Base-by-base conservation (phyloP, 208 protist species). In the Trypanosoma rangeli region DNA sequence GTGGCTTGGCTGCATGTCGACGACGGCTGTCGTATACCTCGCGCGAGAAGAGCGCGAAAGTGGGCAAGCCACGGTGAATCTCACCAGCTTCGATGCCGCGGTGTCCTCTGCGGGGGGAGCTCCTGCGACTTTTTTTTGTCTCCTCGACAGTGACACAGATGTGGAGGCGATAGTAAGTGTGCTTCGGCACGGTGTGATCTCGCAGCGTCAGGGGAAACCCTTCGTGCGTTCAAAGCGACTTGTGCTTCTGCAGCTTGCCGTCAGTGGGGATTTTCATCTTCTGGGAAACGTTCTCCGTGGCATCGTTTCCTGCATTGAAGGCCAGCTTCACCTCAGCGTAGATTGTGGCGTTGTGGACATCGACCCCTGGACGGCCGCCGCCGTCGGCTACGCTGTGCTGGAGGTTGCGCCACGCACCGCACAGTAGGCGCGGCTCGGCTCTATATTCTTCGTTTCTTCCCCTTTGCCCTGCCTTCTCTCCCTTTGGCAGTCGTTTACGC, bases 301-400 rank as follows among this genome's bases (percentile, higher is more conserved):
- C 42, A 63, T 70, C 42, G 58, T 31, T 49, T 15, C 12, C 18
- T 53, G 28, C 24, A 50, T 70, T 20, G 53, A 44, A 16, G 35
- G 16, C 35, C 37, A 33, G 48, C 12, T 61, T 33, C 13, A 42
- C n/a, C 33, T 68, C 18, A 8, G 42, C 55, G 62, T 92, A 7
- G 62, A 82, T 8, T 50, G 78, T 12, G 87, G 89, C 18, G 60
- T 91, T 35, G 68, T 92, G 29, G 85, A 94, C 62, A 74, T 90
- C 18, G 89, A 94, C 61, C 80, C 85, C 8, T 78, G 89, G 35
- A 68, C 84, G 10, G 78, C 86, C 4, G 78, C 83, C 0, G 71
- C 71, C 52, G 81, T 93, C 16, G 83, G 73, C 8, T 94, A 89
- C 64, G 65, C 68, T 7, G 61, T 79, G 24, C 29, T 89, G 52